phyloP scores from a whole-genome alignment of 148 eudicot species.

The Chenopodium berlandieri region DNA sequence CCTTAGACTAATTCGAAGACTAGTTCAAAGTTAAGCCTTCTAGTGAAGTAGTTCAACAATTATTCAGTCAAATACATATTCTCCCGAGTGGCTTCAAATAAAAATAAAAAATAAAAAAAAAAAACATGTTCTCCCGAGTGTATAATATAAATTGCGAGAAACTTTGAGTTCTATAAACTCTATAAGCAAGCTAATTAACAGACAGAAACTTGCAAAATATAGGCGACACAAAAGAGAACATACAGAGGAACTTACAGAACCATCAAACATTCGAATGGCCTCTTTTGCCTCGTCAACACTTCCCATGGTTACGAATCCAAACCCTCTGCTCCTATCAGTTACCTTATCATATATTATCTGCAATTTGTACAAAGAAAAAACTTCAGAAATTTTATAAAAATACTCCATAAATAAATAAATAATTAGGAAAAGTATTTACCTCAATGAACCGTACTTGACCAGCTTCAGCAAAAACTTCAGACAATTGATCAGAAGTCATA shows the following conservation, averaged over 20 bases:
- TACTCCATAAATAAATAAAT: not conserved
- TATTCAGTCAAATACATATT: not conserved
- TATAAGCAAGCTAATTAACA: not conserved
- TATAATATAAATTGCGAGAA: no score
- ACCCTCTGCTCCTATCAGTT: slow-evolving; percentile 90
- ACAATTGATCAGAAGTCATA: slow-evolving; percentile 53
- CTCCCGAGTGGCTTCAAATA: not conserved
- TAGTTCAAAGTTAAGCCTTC: not conserved
- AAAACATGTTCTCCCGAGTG: not conserved
- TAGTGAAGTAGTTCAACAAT: not conserved
- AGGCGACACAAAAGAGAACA: no score
- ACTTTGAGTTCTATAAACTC: no score
- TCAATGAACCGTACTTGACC: slow-evolving; percentile 60
- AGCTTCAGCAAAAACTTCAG: slow-evolving; percentile 62
- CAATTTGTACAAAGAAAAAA: not conserved
- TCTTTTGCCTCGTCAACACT: slow-evolving; percentile 62
- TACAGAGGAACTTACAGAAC: slow-evolving; percentile 62
- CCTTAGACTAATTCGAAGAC: not conserved
- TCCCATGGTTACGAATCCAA: slow-evolving; percentile 88
- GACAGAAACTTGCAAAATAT: not conserved
- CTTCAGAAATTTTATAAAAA: not conserved
- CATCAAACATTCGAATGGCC: slow-evolving; percentile 80
- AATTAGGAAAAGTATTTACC: slow-evolving; percentile 36
- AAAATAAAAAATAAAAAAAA: no score
- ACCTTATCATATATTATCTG: slow-evolving; percentile 87